Evolutionary conservation across 2,329 filamentous ascomycete genomes (phyloP).

Genomic region (Colletotrichum orbiculare): DNA sequence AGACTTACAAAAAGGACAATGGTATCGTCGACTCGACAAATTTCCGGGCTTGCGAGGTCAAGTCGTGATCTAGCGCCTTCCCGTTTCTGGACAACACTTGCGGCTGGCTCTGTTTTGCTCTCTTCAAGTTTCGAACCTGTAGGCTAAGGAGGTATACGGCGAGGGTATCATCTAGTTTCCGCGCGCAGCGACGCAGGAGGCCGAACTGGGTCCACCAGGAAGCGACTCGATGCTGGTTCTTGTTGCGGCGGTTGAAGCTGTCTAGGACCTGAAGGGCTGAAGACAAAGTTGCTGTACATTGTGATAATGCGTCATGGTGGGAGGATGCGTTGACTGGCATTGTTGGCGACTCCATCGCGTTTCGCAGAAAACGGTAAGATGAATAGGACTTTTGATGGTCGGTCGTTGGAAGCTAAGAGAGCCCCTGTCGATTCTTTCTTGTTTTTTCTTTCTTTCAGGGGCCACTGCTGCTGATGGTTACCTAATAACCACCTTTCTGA

Average conservation of each 20-base stretch:
- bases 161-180: slow-evolving; percentile 59
- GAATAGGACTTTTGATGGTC: too few relatives aligned
- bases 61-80: slow-evolving; percentile 13
- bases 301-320: slow-evolving; percentile 25
- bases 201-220: slow-evolving; percentile 84
- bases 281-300: slow-evolving; percentile 42
- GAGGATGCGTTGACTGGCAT: slow-evolving; percentile 11
- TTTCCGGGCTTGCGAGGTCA: slow-evolving; percentile 38
- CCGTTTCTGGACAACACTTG: slow-evolving; percentile 3
- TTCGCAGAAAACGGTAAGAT: too few relatives aligned
- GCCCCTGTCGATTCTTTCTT: too few relatives aligned
- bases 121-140: slow-evolving; percentile 27
- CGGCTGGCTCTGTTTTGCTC: neutral
- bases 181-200: slow-evolving; percentile 75
- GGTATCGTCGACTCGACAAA: slow-evolving; percentile 46
- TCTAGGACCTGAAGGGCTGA: slow-evolving; percentile 69
- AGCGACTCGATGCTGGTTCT: slow-evolving; percentile 86
- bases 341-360: too few relatives aligned
- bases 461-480: too few relatives aligned
- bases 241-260: slow-evolving; percentile 84
- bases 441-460: too few relatives aligned
- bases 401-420: too few relatives aligned
- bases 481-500: too few relatives aligned
- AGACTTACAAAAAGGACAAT: slow-evolving; percentile 50
- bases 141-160: slow-evolving; percentile 33